Base-by-base conservation (phyloP, 2,329 filamentous ascomycete genomes). In the Didymella pomorum region DNA sequence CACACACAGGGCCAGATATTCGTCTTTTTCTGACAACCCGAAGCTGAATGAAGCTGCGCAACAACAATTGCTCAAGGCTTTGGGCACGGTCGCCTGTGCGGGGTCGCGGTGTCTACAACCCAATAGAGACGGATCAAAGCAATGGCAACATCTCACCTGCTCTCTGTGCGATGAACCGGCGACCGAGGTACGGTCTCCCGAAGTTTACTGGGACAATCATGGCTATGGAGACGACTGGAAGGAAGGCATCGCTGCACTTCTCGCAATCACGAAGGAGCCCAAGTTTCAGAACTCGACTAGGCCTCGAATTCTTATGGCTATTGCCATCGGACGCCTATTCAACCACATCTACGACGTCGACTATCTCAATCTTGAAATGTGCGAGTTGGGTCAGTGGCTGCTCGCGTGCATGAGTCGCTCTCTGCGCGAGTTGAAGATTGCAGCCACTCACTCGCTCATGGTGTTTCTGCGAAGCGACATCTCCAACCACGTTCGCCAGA, bases 341-440 rank as follows among this genome's bases (percentile, higher is more conserved):
- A 82, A 84, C 46, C 92, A 96, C 74, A 87, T 87, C 4, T 79
- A 81, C 16, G 82, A 86, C 51, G 62, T 79, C 0, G 80, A 82
- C 3, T 80, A 90, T 52, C 78, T 94, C 28, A 86, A 91, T 63
- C 79, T 97, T 2, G 85, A 88, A 58, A 81, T 79, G 1, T 93
- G 91, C 9, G 74, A 79, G 0, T 79, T 92, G 39, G 93, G 91
- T 0, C 88, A 93, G 69, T 94, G 91, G 86, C 93, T 92, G 70
- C 79, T 97, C 4, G 86, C 89, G 65, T 92, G 90, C 0, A 80
- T 98, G 37, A 88, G 89, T 63, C 96, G 93, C 75, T 96, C 93
- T 1, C 77, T 92, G 20, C 86, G 94, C 71, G 95, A 98, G 73
- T 80, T 98, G 26, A 88, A 94, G 29, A 86, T 97, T 67, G 89